A percentile compares a stretch with the other conserved stretches of the same genome.
These are phyloP conservation scores for Fusarium mangiferae DNA, from an alignment of 2,329 filamentous ascomycete genomes.

Conservation along the genomic window DNA sequence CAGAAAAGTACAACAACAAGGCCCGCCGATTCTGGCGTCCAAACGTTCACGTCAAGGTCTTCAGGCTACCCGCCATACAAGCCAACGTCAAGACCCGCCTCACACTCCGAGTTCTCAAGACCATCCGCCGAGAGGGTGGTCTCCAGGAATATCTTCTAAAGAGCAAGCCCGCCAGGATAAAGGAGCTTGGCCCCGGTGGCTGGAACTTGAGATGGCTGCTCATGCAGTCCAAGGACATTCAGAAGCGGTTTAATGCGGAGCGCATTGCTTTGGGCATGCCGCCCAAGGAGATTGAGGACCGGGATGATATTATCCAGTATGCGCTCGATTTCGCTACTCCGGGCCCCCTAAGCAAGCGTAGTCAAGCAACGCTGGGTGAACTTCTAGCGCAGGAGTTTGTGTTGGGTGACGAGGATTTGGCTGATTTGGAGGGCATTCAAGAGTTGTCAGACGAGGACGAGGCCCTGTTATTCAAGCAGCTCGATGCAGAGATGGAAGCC, in stretches of 20 bases:
- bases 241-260: constrained; percentile 73
- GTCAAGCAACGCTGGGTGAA: constrained; percentile 51
- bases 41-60: constrained; percentile 75
- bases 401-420: constrained; percentile 54
- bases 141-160: constrained; percentile 92
- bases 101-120: constrained; percentile 75
- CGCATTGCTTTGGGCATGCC: constrained; percentile 71
- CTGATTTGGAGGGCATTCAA: constrained; percentile 52
- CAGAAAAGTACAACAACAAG: constrained; percentile 75
- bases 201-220: constrained; percentile 92
- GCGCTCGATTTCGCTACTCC: constrained; percentile 56
- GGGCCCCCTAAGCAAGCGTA: constrained; percentile 51
- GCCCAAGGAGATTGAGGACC: constrained; percentile 50
- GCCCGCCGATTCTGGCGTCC: constrained; percentile 78
- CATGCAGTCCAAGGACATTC: constrained; percentile 78
- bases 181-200: constrained; percentile 87
- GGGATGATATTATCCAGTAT: constrained; percentile 53
- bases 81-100: constrained; percentile 74
- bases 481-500: constrained; percentile 46
- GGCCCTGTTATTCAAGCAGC: constrained; percentile 44
- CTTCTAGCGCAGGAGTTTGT: constrained; percentile 58
- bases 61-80: constrained; percentile 72
- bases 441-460: constrained; percentile 54
- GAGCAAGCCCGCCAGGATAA: constrained; percentile 79
- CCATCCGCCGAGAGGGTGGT: constrained; percentile 86